These are phyloP conservation scores for Epichloe sp. DNA, from an alignment of 2,329 filamentous ascomycete species.

Conservation along the genomic window DNA sequence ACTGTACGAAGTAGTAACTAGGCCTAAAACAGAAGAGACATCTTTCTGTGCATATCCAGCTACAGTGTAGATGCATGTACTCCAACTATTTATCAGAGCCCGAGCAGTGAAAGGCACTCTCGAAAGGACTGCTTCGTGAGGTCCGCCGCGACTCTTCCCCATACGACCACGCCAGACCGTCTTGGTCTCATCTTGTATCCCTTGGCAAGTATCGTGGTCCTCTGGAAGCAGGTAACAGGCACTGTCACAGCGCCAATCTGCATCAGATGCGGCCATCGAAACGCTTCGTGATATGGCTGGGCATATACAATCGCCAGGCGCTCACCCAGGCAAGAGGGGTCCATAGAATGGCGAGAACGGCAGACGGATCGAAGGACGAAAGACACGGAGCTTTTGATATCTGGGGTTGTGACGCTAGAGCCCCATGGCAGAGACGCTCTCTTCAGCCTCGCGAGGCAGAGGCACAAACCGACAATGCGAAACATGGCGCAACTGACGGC, in stretches of 20 bases:
- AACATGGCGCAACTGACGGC: neutral
- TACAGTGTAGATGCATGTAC: too few species aligned
- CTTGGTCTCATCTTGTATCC: neutral
- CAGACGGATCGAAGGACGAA: conserved; percentile 1
- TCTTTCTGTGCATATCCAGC: too few species aligned
- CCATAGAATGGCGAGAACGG: conserved; percentile 3
- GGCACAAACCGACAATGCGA: neutral
- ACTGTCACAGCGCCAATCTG: conserved; percentile 1
- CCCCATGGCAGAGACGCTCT: conserved; percentile 1
- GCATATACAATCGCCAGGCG: conserved; percentile 1
- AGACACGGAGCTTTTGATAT: neutral
- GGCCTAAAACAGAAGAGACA: too few species aligned
- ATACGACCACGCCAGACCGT: neutral
- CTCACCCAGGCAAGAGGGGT: conserved; percentile 2
- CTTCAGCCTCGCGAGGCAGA: neutral
- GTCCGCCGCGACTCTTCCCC: too few species aligned
- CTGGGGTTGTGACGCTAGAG: neutral
- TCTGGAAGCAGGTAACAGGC: neutral
- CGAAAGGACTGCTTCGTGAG: too few species aligned
- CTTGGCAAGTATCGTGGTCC: neutral
- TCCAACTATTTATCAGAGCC: too few species aligned
- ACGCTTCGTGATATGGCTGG: neutral
- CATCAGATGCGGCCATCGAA: conserved; percentile 3
- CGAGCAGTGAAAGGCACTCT: too few species aligned
- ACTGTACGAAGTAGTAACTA: too few species aligned